Evolutionary conservation across 1,284 basidiomycete genomes (phyloP).

Genomic region (Phellopilus nigrolimitatus): DNA sequence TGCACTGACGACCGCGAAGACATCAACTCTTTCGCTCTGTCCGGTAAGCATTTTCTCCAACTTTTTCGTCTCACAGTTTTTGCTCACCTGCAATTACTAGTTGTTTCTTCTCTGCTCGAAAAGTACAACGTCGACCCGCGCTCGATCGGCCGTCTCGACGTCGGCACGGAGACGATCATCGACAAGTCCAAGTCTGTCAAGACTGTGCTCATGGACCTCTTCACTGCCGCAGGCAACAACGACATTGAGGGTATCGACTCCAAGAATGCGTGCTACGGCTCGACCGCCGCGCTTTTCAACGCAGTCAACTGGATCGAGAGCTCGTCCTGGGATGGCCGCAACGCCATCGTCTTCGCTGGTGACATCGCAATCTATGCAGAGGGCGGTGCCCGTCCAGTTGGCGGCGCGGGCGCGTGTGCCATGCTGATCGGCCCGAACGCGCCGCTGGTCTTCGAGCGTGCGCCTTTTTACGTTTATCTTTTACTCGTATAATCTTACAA

Average conservation of each 20-base stretch:
- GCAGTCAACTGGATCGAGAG: slow-evolving; percentile 97
- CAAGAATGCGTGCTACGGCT: slow-evolving; percentile 99
- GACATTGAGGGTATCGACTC: slow-evolving; percentile 99
- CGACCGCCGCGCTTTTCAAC: slow-evolving; percentile 97
- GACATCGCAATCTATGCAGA: slow-evolving; percentile 99
- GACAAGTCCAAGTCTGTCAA: slow-evolving; percentile 99
- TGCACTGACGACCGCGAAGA: slow-evolving; percentile 97
- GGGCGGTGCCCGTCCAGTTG: slow-evolving; percentile 91
- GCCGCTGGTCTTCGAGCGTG: slow-evolving; percentile 92
- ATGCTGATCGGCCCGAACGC: slow-evolving; percentile 96
- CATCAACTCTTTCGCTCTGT: slow-evolving; percentile 96
- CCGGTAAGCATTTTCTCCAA: slow-evolving; percentile 55
- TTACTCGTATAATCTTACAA: slow-evolving; percentile 66
- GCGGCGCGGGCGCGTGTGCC: slow-evolving; percentile 94
- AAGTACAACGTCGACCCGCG: slow-evolving; percentile 97
- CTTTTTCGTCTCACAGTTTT: slow-evolving; percentile 11
- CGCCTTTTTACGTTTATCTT: slow-evolving; percentile 35
- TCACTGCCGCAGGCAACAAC: slow-evolving; percentile 86
- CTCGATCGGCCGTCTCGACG: slow-evolving; percentile 95
- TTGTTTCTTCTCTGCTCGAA: slow-evolving; percentile 81
- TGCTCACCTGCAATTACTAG: slow-evolving; percentile 34
- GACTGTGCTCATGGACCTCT: slow-evolving; percentile 98
- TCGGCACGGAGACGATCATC: slow-evolving; percentile 98
- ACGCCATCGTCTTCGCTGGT: slow-evolving; percentile 95
- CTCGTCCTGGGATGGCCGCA: slow-evolving; percentile 96